phyloP scores from a whole-genome alignment of 73 alveolate species.

The Tetrahymena thermophila region DNA sequence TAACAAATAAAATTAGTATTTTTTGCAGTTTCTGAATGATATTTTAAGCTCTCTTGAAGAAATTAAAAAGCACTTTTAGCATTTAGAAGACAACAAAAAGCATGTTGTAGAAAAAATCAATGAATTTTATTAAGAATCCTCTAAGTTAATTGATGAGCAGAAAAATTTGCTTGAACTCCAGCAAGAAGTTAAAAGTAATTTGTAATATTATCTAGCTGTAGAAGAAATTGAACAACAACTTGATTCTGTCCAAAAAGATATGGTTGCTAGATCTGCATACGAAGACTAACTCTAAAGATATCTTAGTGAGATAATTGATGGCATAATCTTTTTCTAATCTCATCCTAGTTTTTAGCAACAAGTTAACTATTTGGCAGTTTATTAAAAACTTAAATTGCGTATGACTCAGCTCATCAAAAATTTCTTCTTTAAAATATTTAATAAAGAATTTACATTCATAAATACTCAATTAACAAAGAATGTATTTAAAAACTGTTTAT shows the following conservation, averaged over 20 bases:
- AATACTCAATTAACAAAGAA: not conserved
- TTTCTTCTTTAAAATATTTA: not conserved
- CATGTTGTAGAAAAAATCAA: not conserved
- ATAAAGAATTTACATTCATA: not conserved
- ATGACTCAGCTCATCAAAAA: not conserved
- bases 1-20: not conserved
- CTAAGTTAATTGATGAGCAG: not conserved
- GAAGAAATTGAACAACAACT: not conserved
- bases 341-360: not conserved
- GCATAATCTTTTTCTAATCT: not conserved
- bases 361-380: not conserved
- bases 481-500: not conserved
- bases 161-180: not conserved
- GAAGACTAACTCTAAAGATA: not conserved
- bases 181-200: not conserved
- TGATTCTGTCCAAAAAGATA: not conserved
- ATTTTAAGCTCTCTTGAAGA: not conserved
- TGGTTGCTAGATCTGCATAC: not conserved
- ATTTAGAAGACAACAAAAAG: not conserved
- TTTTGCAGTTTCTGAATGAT: not conserved
- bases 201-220: not conserved
- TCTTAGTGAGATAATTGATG: not conserved
- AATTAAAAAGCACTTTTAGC: not conserved
- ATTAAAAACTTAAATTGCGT: not conserved
- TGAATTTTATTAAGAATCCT: not conserved